Percentiles rank a stretch among this genome's conserved stretches.
phyloP scores from a whole-genome alignment of 208 protist genomes.

The Trichomonas gallinae region DNA sequence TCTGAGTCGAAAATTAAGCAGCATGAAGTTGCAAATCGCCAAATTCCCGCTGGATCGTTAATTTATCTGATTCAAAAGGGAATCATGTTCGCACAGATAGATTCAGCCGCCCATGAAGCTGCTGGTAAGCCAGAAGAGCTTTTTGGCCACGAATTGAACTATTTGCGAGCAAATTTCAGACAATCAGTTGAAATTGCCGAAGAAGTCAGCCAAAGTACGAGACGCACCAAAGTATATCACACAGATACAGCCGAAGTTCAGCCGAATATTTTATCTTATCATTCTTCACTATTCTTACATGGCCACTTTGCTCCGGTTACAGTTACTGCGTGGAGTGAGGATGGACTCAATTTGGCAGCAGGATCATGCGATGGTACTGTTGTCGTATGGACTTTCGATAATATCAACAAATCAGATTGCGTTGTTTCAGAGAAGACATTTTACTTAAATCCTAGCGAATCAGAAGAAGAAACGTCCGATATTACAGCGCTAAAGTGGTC shows the following conservation, averaged over 20 bases:
- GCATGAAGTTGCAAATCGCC: neutral
- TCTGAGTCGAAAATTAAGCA: neutral
- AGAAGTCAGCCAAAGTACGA: neutral
- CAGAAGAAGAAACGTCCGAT: neutral
- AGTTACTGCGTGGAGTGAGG: neutral
- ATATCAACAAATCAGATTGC: neutral
- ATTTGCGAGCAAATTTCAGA: neutral
- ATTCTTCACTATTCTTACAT: neutral
- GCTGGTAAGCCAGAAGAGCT: neutral
- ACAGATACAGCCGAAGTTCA: neutral
- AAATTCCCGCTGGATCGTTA: neutral
- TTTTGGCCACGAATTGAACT: neutral
- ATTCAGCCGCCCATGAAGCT: neutral
- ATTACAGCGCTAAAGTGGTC: neutral
- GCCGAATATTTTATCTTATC: neutral
- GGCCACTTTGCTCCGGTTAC: neutral
- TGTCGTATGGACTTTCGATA: neutral
- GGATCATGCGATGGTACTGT: neutral
- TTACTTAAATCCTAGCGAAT: neutral
- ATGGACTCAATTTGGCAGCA: neutral
- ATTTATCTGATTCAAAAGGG: slow-evolving; percentile 11
- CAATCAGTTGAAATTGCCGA: neutral
- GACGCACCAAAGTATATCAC: neutral
- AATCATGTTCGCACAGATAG: slow-evolving; percentile 8
- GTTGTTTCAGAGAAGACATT: neutral